Percentiles rank a stretch among this genome's conserved stretches.
phyloP scores from a whole-genome alignment of 2,329 filamentous ascomycete species.

The Sclerotinia sclerotiorum region DNA sequence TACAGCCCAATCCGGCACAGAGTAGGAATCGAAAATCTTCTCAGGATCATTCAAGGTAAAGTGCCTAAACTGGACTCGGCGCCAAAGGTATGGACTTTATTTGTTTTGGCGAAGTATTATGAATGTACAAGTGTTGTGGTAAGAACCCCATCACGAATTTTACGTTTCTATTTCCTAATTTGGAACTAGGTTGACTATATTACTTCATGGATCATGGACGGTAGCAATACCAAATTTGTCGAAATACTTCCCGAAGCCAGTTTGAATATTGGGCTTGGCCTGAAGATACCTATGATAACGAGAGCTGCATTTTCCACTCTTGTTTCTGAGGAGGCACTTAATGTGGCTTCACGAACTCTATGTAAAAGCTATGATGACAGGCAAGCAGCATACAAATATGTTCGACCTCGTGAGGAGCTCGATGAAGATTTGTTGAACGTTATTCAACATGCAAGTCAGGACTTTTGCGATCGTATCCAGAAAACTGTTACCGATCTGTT shows the following conservation, averaged over 20 bases:
- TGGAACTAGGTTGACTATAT: conserved; percentile 45
- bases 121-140: conserved; percentile 51
- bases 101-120: conserved; percentile 59
- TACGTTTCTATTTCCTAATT: conserved; percentile 19
- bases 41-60: conserved; percentile 57
- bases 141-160: conserved; percentile 27
- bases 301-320: conserved; percentile 57
- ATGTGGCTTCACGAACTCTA: conserved; percentile 23
- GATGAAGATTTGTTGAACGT: conserved; percentile 57
- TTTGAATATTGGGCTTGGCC: conserved; percentile 54
- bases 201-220: conserved; percentile 57
- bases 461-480: conserved; percentile 51
- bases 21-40: conserved; percentile 60
- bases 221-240: conserved; percentile 57
- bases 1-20: conserved; percentile 66
- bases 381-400: conserved; percentile 42
- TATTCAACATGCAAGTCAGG: conserved; percentile 58
- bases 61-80: conserved; percentile 62
- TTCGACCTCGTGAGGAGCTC: conserved; percentile 49
- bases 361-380: neutral
- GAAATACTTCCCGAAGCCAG: conserved; percentile 63
- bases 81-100: conserved; percentile 65
- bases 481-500: conserved; percentile 40
- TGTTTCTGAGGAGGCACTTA: conserved; percentile 61
- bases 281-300: conserved; percentile 48